Percentiles rank a stretch among this genome's conserved stretches.
phyloP scores from a whole-genome alignment of 2,329 filamentous ascomycete species.

The Colletotrichum neosansevieriae region DNA sequence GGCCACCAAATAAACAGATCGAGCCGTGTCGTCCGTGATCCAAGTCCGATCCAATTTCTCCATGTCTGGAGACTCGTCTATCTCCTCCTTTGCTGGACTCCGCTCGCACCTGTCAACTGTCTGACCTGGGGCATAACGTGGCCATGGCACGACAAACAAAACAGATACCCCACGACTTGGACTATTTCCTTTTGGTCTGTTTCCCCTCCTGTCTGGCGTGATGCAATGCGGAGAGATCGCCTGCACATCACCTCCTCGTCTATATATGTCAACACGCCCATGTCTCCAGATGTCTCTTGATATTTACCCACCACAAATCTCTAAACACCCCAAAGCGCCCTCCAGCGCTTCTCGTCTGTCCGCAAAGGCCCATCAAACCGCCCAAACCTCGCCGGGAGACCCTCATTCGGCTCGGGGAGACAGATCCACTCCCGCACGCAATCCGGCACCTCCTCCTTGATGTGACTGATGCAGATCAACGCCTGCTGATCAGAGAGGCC shows the following conservation, averaged over 20 bases:
- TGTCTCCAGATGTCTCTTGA: background rate
- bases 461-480: conserved; percentile 91
- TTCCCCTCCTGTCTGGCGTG: conserved; percentile 1
- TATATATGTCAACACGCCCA: conserved; percentile 9
- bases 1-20: conserved; percentile 12
- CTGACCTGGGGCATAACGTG: conserved; percentile 10
- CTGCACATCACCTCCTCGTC: background rate
- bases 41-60: background rate
- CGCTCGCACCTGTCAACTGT: conserved; percentile 25
- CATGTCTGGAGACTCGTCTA: background rate
- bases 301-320: background rate
- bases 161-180: background rate
- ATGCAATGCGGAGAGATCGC: conserved; percentile 10
- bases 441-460: conserved; percentile 89
- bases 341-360: conserved; percentile 69
- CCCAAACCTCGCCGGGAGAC: conserved; percentile 72
- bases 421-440: conserved; percentile 88
- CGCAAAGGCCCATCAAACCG: conserved; percentile 71
- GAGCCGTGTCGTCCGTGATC: background rate
- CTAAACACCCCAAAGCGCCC: conserved; percentile 70
- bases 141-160: conserved; percentile 9
- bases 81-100: conserved; percentile 13
- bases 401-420: conserved; percentile 80
- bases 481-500: conserved; percentile 81
- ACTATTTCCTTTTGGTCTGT: background rate